Base-by-base conservation (phyloP, 1,284 basidiomycete species). In the Peniophora sp. region DNA sequence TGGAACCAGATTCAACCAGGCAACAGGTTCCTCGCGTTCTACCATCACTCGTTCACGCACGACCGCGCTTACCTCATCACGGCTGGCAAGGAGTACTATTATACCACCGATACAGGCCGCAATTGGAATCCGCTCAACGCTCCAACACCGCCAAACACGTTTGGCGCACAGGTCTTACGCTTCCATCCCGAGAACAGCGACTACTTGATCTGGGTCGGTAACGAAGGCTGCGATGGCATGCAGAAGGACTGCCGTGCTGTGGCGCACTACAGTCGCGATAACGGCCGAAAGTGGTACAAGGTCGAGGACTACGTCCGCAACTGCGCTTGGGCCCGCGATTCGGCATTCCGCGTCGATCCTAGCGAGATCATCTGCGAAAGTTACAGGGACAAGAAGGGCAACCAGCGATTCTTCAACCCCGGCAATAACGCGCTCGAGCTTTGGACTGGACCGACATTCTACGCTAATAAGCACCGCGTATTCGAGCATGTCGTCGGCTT, bases 21-120 rank as follows among this genome's bases (percentile, higher is more conserved):
- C 37, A 72, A 85, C 51, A 78, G 73, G 3, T 91, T 96, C 69
- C 71, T 97, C 36, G 83, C 79, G 0, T 87, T 98, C 69, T 88
- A 88, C 58, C 85, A 95, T 69, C 95, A 99, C 70, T 70, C 78
- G 32, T 89, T 88, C 68, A 71, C 81, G 34, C 60, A 76, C 46
- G 88, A 92, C 52, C 85, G 95, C 18, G 96, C 92, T 1, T 98
- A 92, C 67, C 83, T 98, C 55, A 80, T 98, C 69, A 94, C 93
- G 3, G 73, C 76, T 34, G 71, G 74, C 2, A 63, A 73, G 17
- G 74, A 71, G 41, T 86, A 85, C 61, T 90, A 76, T 68, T 88
- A 88, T 62, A 97, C 96, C 3, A 92, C 85, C 15, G 82, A 96
- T 66, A 79, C 81, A 3, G 96, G 94, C 9, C 68, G 73, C 11